Base-by-base conservation (phyloP, 192 early-diverging fungal genomes). In the Coemansia sp. region DNA sequence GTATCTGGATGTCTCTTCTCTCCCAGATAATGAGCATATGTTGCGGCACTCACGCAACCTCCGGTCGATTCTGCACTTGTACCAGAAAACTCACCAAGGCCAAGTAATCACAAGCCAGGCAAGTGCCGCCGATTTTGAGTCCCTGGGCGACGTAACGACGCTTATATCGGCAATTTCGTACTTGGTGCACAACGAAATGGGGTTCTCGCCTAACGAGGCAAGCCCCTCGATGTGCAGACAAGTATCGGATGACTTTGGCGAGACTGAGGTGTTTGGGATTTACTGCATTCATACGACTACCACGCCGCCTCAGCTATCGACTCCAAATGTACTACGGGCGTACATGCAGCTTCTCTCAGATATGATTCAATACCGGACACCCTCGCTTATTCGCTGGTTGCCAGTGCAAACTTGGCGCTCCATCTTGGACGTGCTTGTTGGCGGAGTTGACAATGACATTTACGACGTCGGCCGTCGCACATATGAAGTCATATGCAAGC, bases 171-270 rank as follows among this genome's bases (percentile, higher is more conserved):
- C 74, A 0, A 59, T 82, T 4, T 75, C 80, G 9, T 68, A 82
- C 14, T 58, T 82, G 4, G 72, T 82, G 14, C 72, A 60, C 62
- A 82, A 82, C 57, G 80, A 82, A 38, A 77, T 82, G 74, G 80
- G 80, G 3, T 77, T 82, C 48, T 69, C 80, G 15, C 63, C 72
- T 2, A 67, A 82, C 32, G 80, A 82, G 34, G 63, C 72, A 0
- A 53, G 58, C 31, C 48, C 62, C 10, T 63, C 72, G 44, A 68
- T 64, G 12, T 46, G 44, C 67, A 74, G 38, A n/a, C 59, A 62
- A 7, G 75, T 77, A 1, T 74, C 72, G 14, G 75, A 82, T n/a
- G 68, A 63, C 37, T 82, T 71, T 71, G 80, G 80, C 34, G 80
- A 82, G 50, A 77, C 80, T 6, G 80, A 82, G 59, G 63, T 74